Conservation (phyloP, 164 flowering plant genomes). For the Vitis rupestris region DNA sequence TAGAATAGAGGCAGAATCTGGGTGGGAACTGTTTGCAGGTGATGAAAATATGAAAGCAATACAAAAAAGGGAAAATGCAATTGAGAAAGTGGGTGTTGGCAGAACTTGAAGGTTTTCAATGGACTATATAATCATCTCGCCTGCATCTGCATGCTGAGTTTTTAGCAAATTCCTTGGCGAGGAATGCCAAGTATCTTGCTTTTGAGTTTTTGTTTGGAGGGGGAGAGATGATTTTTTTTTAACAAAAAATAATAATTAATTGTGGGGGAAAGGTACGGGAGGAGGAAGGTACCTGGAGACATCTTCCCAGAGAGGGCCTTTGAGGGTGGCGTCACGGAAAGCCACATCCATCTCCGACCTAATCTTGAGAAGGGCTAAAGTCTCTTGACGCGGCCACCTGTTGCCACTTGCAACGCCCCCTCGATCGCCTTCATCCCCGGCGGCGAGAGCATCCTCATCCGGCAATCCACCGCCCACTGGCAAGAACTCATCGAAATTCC, state of each 20-base stretch:
- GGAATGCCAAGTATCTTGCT: not conserved
- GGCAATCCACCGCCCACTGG: slow-evolving; percentile 17
- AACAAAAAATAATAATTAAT: not conserved
- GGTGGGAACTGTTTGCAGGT: not conserved
- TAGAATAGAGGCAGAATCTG: not conserved
- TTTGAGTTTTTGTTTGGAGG: not conserved
- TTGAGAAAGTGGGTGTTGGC: too few relatives aligned
- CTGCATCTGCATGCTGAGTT: not conserved
- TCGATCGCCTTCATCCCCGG: slow-evolving; percentile 36
- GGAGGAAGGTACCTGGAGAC: slow-evolving; percentile 31
- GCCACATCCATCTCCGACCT: slow-evolving; percentile 40
- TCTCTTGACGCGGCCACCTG: slow-evolving; percentile 44
- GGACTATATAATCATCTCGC: too few relatives aligned
- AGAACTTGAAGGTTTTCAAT: too few relatives aligned
- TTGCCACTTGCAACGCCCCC: slow-evolving; percentile 29
- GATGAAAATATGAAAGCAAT: too few relatives aligned
- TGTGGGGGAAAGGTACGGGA: not conserved
- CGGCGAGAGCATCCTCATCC: slow-evolving; percentile 36
- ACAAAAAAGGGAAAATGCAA: too few relatives aligned
- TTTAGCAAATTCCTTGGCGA: not conserved
- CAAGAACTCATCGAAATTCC: slow-evolving; percentile 37
- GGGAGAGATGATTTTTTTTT: not conserved
- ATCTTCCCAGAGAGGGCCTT: slow-evolving; percentile 45
- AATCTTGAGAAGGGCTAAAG: slow-evolving; percentile 34
- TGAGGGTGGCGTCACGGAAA: slow-evolving; percentile 38